phyloP scores from a whole-genome alignment of 306 rosid species.

The Lathyrus tuberosus region DNA sequence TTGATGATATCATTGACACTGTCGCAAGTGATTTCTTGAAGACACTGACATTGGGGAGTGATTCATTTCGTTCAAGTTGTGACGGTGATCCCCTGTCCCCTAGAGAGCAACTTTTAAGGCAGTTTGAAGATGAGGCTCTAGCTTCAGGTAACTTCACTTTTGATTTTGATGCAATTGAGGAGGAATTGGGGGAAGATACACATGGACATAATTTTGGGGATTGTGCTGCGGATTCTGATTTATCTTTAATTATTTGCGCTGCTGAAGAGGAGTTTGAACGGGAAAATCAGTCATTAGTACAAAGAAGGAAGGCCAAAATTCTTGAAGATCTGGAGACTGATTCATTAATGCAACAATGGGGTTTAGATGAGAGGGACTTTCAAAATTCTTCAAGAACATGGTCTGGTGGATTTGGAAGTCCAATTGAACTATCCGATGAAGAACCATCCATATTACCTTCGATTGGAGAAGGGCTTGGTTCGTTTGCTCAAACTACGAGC shows the following conservation, averaged over 20 bases:
- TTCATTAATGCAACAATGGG: slow-evolving; percentile 74
- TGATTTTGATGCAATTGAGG: slow-evolving; percentile 47
- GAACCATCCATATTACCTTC: slow-evolving; percentile 59
- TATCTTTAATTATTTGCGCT: slow-evolving; percentile 54
- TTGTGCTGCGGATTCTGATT: slow-evolving; percentile 50
- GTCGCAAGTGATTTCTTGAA: slow-evolving; percentile 72
- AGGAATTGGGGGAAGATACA: slow-evolving; percentile 43
- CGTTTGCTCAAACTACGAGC: slow-evolving; percentile 50
- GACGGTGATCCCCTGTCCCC: slow-evolving; percentile 68
- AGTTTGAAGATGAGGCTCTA: slow-evolving; percentile 69
- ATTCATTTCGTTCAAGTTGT: slow-evolving; percentile 46
- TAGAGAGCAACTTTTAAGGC: slow-evolving; percentile 69
- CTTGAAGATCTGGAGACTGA: slow-evolving; percentile 81
- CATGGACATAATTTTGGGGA: slow-evolving; percentile 23
- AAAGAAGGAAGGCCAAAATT: slow-evolving; percentile 65
- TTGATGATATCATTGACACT: slow-evolving; percentile 61
- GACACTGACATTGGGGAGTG: slow-evolving; percentile 55
- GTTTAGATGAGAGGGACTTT: slow-evolving; percentile 71
- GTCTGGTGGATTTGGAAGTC: slow-evolving; percentile 89
- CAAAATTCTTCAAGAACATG: slow-evolving; percentile 48
- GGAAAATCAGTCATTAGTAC: slow-evolving; percentile 48
- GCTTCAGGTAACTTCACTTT: slow-evolving; percentile 48
- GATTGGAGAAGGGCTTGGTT: slow-evolving; percentile 69
- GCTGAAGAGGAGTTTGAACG: slow-evolving; percentile 64
- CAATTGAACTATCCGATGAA: slow-evolving; percentile 64